These are phyloP conservation scores for Olyra latifolia DNA, from an alignment of 176 grass and related monocot genomes.

Conservation along the genomic window DNA sequence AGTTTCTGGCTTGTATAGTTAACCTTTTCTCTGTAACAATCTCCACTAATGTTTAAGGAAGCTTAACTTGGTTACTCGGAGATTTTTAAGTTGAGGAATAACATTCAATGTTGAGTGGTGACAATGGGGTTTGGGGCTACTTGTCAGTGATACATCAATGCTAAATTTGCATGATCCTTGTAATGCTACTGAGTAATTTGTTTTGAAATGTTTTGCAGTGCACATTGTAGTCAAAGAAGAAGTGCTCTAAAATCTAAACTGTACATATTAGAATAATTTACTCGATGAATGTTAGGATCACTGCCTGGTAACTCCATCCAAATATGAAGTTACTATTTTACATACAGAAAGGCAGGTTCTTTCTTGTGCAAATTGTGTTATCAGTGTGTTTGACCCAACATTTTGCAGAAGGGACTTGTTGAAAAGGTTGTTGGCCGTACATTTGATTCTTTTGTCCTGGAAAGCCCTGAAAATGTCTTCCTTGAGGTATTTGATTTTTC, in stretches of 20 bases:
- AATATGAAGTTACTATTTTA: neutral
- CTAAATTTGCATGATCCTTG: neutral
- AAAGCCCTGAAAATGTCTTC: conserved; percentile 56
- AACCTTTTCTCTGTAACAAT: neutral
- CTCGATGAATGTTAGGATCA: neutral
- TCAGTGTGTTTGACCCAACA: neutral
- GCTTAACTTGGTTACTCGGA: neutral
- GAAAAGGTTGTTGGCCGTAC: conserved; percentile 78
- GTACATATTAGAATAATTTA: neutral
- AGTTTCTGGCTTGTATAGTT: neutral
- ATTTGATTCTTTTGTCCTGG: conserved; percentile 58
- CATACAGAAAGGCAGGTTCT: neutral
- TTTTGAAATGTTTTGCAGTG: neutral
- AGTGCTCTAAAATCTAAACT: neutral
- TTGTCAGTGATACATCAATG: neutral
- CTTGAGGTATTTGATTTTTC: conserved; percentile 55
- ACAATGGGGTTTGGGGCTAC: neutral
- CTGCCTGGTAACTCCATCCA: neutral
- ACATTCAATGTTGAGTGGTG: neutral
- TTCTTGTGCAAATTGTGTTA: conserved; percentile 5
- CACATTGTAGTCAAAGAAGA: neutral
- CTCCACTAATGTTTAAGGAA: neutral
- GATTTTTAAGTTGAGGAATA: neutral
- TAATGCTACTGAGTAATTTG: neutral
- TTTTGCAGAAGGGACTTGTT: conserved; percentile 55